Base-by-base conservation (phyloP, 768 basidiomycete genomes). In the Strobilomyces confusus region DNA sequence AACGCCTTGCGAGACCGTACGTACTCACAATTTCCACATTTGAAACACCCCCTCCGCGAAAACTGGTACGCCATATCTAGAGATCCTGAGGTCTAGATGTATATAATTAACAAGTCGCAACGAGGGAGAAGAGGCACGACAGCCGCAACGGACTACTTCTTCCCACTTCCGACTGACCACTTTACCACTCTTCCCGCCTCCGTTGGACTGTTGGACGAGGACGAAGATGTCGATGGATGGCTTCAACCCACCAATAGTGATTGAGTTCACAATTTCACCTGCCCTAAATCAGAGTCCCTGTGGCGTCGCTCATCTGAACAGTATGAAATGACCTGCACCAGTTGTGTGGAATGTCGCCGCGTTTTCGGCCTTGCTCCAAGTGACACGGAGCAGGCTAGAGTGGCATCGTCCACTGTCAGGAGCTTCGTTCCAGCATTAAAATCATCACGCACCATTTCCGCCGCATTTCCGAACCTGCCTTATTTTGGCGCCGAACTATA, bases 41-140 rank as follows among this genome's bases (percentile, higher is more conserved):
- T 95, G 76, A 88, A 93, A 69, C 90, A 93, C 59, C 89, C 89
- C 76, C 90, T 92, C 79, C 84, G 86, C 55, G 86, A 82, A 77
- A 84, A 84, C 71, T 87, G 86, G 75, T 80, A 87, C 73, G 88
- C 85, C 88, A 90, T 90, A 61, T 61, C 62, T 63, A 51, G 56
- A 60, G 71, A 71, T 71, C 72, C 73, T 67, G 69, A 72, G 73
- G 76, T 72, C 70, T 66, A 58, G 54, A 58, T 46, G 49, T 52
- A 56, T 22, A 61, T n/a, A n/a, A n/a, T 64, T 45, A 59, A 63
- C 57, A 59, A 56, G 40, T 43, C 43, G 34, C 23, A 45, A 58
- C 23, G 40, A 40, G 33, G 49, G 49, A 33, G 48, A 48, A 41
- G 47, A 47, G 46, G 40, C 37, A 41, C n/a, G 50, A 33, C 5